These are phyloP conservation scores for Linum usitatissimum DNA, from an alignment of 345 rosid genomes.

Conservation along the genomic window DNA sequence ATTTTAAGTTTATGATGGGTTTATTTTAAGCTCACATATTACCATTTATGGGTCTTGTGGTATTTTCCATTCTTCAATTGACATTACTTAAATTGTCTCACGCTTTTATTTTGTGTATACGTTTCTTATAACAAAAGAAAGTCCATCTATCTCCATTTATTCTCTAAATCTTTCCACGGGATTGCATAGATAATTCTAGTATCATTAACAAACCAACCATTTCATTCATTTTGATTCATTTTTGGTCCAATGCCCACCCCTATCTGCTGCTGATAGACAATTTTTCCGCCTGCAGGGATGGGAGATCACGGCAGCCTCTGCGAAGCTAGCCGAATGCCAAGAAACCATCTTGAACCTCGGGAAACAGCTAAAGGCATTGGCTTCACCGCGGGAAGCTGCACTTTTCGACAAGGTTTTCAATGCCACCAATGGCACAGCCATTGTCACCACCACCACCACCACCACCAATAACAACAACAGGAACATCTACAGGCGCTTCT, in stretches of 20 bases:
- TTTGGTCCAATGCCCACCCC: no score
- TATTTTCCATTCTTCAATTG: no score
- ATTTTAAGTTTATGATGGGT: no score
- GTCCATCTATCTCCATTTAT: no score
- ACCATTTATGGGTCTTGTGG: no score
- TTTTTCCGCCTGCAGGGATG: slow-evolving; percentile 36
- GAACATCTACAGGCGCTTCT: slow-evolving; percentile 31
- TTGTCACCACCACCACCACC: slow-evolving; percentile 15
- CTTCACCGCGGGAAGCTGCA: slow-evolving; percentile 39
- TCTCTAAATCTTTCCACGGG: no score
- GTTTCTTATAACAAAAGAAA: no score
- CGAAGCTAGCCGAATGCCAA: slow-evolving; percentile 80
- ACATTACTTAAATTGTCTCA: no score
- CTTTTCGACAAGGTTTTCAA: slow-evolving; percentile 34
- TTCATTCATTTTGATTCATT: background rate
- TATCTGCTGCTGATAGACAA: slow-evolving; percentile 8
- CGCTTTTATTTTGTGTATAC: no score
- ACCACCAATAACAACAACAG: slow-evolving; percentile 17
- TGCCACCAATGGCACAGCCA: slow-evolving; percentile 9
- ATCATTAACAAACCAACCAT: no score
- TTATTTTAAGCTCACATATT: no score
- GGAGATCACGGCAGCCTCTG: slow-evolving; percentile 61
- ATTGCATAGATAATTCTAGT: no score
- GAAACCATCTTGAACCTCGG: slow-evolving; percentile 66
- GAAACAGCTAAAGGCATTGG: slow-evolving; percentile 67